Base-by-base conservation (phyloP, 257 asterid species). In the Solanum raphanifolium region DNA sequence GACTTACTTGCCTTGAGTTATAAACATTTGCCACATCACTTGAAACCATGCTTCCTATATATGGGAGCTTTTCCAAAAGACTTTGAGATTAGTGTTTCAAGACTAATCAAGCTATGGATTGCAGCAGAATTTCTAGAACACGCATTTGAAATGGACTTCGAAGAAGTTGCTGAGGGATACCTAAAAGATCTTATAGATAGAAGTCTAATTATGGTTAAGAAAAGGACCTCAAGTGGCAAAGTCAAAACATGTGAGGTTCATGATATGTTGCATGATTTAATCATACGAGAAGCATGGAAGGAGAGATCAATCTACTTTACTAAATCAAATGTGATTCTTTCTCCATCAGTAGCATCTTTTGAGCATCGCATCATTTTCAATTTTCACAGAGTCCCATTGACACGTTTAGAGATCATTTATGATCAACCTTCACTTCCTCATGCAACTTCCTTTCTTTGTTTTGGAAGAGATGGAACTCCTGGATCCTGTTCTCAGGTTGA, bases 51-150 rank as follows among this genome's bases (percentile, higher is more conserved):
- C 78, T 71, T 31, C 39, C 38, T 69, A 23, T 69, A 69, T 7
- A 31, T 69, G 23, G 76, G 76, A 69, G 39, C 12, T 16, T 71
- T 71, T 8, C 78, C 78, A 32, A 71, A 71, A 71, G 13, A 71
- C 41, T 16, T 15, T 71, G 78, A 71, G 25, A 71, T 71, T 31
- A 71, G 41, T 71, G 78, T 71, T 32, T 71, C 78, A 71, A 71
- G 13, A 71, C 78, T 71, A 71, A 71, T 71, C 78, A 71, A 71
- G 78, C 78, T 16, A 31, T 71, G 78, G 78, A 71, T 71, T 32
- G 78, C 41, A 1, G 39, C 12, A 2, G 13, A 7, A 3, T 16
- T 15, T 31, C 4, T 31, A 32, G 1, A 16, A 7, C 0, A 0
- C 39, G 16, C n/a, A 16, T 6, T 0, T 32, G 78, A 31, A 71